Evolutionary conservation across 1,284 basidiomycete genomes (phyloP).

Genomic region (Fomes fomentarius): DNA sequence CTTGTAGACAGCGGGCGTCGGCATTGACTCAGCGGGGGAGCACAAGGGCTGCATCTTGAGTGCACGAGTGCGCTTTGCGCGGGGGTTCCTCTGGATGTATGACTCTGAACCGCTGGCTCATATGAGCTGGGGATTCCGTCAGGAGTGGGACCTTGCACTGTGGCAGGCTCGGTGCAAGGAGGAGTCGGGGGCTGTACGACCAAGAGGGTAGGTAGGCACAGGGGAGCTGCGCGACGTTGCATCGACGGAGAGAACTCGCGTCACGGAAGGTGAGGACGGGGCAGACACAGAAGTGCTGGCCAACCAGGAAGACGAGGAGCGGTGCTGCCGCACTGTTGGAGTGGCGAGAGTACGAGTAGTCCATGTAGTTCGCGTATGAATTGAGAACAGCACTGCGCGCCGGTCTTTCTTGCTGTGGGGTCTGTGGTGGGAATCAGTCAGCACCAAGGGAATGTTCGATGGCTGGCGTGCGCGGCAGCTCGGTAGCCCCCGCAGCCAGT

Average conservation of each 20-base stretch:
- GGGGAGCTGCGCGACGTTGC: slow-evolving; percentile 25
- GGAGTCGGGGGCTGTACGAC: slow-evolving; percentile 38
- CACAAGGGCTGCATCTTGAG: slow-evolving; percentile 34
- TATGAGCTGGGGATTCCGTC: slow-evolving; percentile 27
- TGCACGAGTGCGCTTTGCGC: slow-evolving; percentile 35
- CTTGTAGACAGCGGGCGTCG: slow-evolving; percentile 41
- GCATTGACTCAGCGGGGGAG: slow-evolving; percentile 46
- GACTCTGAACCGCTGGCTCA: slow-evolving; percentile 36
- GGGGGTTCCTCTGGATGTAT: slow-evolving; percentile 27
- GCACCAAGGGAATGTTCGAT: slow-evolving; percentile 1
- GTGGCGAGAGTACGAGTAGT: slow-evolving; percentile 41
- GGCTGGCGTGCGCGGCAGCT: slow-evolving; percentile 15
- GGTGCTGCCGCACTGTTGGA: slow-evolving; percentile 57
- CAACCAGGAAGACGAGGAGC: slow-evolving; percentile 35
- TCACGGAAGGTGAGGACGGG: slow-evolving; percentile 22
- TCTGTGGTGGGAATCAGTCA: slow-evolving; percentile 9
- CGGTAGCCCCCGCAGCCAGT: too few species aligned
- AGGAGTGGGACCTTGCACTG: neutral
- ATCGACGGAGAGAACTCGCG: slow-evolving; percentile 18
- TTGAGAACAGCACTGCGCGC: slow-evolving; percentile 25
- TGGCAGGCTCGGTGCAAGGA: slow-evolving; percentile 23
- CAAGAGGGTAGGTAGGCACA: slow-evolving; percentile 23
- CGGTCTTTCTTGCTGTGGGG: slow-evolving; percentile 15
- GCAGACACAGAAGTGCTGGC: neutral
- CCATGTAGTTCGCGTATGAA: slow-evolving; percentile 25